Evolutionary conservation across 306 rosid species (phyloP).

Genomic region (Trifolium subterraneum): DNA sequence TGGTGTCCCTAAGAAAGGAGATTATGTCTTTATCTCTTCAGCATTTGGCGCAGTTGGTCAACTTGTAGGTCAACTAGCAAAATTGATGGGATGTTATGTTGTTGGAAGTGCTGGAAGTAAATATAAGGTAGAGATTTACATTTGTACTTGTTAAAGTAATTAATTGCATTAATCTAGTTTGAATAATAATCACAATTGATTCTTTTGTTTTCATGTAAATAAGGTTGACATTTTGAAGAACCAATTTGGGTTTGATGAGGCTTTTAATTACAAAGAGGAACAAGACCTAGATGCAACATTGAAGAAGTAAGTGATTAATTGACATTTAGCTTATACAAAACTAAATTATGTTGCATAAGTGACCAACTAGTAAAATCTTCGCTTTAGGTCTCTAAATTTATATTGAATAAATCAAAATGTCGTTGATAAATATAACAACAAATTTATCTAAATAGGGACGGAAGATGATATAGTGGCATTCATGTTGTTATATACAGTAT

Average conservation of each 20-base stretch:
- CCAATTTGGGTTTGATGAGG: constrained; percentile 51
- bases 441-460: no score
- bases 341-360: not conserved
- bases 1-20: constrained; percentile 60
- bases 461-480: no score
- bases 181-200: constrained; percentile 7
- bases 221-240: constrained; percentile 50
- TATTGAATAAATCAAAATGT: no score
- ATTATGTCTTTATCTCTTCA: constrained; percentile 60
- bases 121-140: constrained; percentile 46
- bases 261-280: constrained; percentile 57
- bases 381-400: no score
- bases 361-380: not conserved
- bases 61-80: constrained; percentile 61
- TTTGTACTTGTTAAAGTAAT: not conserved
- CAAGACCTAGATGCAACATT: constrained; percentile 45
- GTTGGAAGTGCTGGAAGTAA: constrained; percentile 69
- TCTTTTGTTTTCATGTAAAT: constrained; percentile 11
- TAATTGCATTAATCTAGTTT: not conserved
- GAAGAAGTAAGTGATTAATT: constrained; percentile 41
- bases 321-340: not conserved
- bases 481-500: no score
- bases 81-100: constrained; percentile 65
- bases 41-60: constrained; percentile 66
- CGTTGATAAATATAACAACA: no score